Conservation (phyloP, 2,329 filamentous ascomycete species). For the Microcyclospora pomicola region DNA sequence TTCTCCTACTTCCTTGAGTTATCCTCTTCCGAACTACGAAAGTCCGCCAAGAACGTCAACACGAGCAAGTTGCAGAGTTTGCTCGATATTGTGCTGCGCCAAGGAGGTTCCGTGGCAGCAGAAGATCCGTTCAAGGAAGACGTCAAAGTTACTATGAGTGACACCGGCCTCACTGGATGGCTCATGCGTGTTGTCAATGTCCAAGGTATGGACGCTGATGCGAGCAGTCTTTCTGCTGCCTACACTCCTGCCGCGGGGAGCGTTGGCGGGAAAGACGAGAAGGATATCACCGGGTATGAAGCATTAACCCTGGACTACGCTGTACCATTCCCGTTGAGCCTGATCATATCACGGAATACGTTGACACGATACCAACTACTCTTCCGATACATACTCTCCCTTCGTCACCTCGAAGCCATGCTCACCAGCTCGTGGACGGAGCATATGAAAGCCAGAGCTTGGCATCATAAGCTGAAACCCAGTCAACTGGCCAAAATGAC, state of each 20-base stretch:
- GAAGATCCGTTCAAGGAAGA: slow-evolving; percentile 97
- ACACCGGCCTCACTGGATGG: slow-evolving; percentile 81
- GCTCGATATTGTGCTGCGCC: slow-evolving; percentile 89
- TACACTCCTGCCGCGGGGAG: slow-evolving; percentile 55
- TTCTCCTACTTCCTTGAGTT: slow-evolving; percentile 97
- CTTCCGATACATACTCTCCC: slow-evolving; percentile 81
- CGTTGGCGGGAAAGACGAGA: slow-evolving; percentile 52
- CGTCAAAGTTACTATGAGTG: slow-evolving; percentile 94
- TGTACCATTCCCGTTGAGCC: slow-evolving; percentile 85
- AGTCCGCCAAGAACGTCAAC: slow-evolving; percentile 78
- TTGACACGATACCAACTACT: slow-evolving; percentile 93
- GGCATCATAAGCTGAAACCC: slow-evolving; percentile 47
- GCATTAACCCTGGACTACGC: slow-evolving; percentile 87
- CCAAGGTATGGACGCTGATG: slow-evolving; percentile 67
- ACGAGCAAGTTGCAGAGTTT: slow-evolving; percentile 86
- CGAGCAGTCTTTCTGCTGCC: slow-evolving; percentile 39
- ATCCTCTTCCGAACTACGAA: slow-evolving; percentile 64
- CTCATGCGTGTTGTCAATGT: slow-evolving; percentile 95
- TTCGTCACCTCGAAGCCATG: slow-evolving; percentile 79
- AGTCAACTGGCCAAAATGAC: background rate
- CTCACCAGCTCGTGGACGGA: slow-evolving; percentile 82
- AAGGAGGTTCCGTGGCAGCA: slow-evolving; percentile 85
- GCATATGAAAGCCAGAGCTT: slow-evolving; percentile 66
- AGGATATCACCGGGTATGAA: slow-evolving; percentile 79
- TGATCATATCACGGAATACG: slow-evolving; percentile 92